A percentile compares a stretch with the other conserved stretches of the same genome.
Evolutionary conservation across 805 yeast species (phyloP).

Genomic region (Myxozyma mucilagina): DNA sequence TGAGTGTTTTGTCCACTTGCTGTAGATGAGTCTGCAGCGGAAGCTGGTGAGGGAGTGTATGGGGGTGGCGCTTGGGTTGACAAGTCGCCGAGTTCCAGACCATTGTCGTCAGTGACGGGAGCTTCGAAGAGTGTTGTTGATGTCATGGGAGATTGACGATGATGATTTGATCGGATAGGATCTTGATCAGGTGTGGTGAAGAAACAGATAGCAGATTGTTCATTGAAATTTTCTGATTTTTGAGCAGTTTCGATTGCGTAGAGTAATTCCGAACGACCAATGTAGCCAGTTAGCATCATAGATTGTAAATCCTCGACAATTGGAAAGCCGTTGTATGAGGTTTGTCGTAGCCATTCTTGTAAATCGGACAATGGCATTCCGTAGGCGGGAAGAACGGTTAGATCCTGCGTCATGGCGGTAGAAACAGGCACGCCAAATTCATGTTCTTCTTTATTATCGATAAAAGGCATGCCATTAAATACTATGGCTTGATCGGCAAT

Average conservation of each 20-base stretch:
- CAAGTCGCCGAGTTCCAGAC: not conserved
- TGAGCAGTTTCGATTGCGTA: conserved; percentile 28
- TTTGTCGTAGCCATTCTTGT: conserved; percentile 26
- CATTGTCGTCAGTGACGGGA: not conserved
- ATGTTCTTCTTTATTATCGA: conserved; percentile 69
- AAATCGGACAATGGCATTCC: conserved; percentile 35
- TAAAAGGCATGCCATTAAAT: conserved; percentile 82
- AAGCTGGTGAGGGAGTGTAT: not conserved
- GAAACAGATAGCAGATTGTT: conserved; percentile 12
- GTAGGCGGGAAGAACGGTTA: conserved; percentile 24
- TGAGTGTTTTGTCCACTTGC: not conserved
- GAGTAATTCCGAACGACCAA: conserved; percentile 36
- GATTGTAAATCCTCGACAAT: conserved; percentile 39
- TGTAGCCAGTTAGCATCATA: conserved; percentile 40
- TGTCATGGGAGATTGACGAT: not conserved
- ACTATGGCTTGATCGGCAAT: conserved; percentile 94
- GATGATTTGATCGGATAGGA: conserved; percentile 4
- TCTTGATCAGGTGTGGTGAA: conserved; percentile 30
- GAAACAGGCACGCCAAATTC: conserved; percentile 52
- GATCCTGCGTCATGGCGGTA: conserved; percentile 61
- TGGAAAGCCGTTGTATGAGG: conserved; percentile 42
- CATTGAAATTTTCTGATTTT: not conserved
- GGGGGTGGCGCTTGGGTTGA: not conserved
- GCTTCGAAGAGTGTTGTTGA: conserved; percentile 1
- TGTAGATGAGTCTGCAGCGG: not conserved